Percentiles rank a stretch among this genome's conserved stretches.
These are phyloP conservation scores for Naganishia vishniacii DNA, from an alignment of 768 basidiomycete genomes.

Conservation along the genomic window DNA sequence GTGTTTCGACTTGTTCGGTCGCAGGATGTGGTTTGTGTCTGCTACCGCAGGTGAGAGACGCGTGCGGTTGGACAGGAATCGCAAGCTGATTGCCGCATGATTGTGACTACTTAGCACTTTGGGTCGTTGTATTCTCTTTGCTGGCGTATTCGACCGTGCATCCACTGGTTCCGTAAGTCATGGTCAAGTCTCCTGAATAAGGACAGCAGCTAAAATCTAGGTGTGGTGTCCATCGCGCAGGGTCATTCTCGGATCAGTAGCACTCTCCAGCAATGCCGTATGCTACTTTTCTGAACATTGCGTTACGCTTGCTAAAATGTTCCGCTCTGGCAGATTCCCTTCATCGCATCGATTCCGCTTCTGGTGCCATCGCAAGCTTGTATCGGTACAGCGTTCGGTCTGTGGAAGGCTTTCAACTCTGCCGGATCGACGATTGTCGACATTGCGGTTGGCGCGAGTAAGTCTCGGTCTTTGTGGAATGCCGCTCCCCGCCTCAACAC, in stretches of 20 bases:
- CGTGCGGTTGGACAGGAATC: no score
- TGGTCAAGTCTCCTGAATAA: background rate
- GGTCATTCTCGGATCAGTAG: constrained; percentile 39
- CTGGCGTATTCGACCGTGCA: constrained; percentile 43
- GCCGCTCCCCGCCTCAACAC: background rate
- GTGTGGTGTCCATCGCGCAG: background rate
- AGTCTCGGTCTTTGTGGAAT: constrained; percentile 14
- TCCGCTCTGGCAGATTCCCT: constrained; percentile 30
- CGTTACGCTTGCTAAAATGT: background rate
- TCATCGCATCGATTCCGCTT: constrained; percentile 42
- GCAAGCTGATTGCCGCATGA: no score
- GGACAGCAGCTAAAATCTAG: background rate
- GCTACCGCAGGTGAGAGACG: constrained; percentile 30
- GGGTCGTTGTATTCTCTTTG: constrained; percentile 41
- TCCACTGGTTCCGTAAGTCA: constrained; percentile 36
- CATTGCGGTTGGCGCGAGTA: constrained; percentile 42
- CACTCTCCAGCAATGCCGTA: constrained; percentile 37
- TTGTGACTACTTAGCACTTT: no score
- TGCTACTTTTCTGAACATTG: background rate
- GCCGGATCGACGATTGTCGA: constrained; percentile 38
- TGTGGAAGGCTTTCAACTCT: constrained; percentile 44
- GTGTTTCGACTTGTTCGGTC: constrained; percentile 44
- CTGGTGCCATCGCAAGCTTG: constrained; percentile 36
- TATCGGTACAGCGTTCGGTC: constrained; percentile 43
- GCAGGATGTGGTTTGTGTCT: constrained; percentile 41